A percentile compares a stretch with the other conserved stretches of the same genome.
Evolutionary conservation across 1,284 basidiomycete species (phyloP).

Genomic region (Kalmanozyma brasiliensis): DNA sequence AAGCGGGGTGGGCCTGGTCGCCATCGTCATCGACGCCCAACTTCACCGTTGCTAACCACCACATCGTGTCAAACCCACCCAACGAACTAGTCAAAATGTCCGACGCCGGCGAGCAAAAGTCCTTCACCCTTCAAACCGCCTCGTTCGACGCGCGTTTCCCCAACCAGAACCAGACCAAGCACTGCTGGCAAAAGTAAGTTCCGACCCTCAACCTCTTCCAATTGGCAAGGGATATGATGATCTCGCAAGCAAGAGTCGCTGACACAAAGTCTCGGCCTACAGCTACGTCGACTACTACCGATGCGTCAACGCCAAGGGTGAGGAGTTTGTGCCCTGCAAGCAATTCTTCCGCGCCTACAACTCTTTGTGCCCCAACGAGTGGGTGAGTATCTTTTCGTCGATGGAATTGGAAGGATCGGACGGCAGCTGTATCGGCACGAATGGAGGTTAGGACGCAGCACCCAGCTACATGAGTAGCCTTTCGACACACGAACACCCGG

Average conservation of each 20-base stretch:
- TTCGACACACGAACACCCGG: too few relatives aligned
- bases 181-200: constrained; percentile 68
- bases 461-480: too few relatives aligned
- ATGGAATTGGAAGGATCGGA: too few relatives aligned
- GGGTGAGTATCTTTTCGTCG: constrained; percentile 56
- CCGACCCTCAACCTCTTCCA: too few relatives aligned
- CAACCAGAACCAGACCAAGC: constrained; percentile 68
- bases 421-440: not conserved
- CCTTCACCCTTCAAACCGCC: constrained; percentile 65
- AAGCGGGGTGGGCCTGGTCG: constrained; percentile 2
- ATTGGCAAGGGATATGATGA: not conserved
- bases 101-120: constrained; percentile 50
- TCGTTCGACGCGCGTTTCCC: constrained; percentile 67
- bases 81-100: constrained; percentile 48
- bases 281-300: constrained; percentile 83
- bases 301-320: constrained; percentile 95
- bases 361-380: constrained; percentile 87
- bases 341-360: constrained; percentile 97
- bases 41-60: constrained; percentile 4
- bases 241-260: not conserved
- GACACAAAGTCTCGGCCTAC: constrained; percentile 3
- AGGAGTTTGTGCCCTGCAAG: constrained; percentile 97
- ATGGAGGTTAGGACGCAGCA: too few relatives aligned
- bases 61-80: too few relatives aligned
- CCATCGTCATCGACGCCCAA: constrained; percentile 9